A percentile compares a stretch with the other conserved stretches of the same genome.
These are phyloP conservation scores for Zoysia matrella DNA, from an alignment of 202 grass and related monocot genomes.

Conservation along the genomic window DNA sequence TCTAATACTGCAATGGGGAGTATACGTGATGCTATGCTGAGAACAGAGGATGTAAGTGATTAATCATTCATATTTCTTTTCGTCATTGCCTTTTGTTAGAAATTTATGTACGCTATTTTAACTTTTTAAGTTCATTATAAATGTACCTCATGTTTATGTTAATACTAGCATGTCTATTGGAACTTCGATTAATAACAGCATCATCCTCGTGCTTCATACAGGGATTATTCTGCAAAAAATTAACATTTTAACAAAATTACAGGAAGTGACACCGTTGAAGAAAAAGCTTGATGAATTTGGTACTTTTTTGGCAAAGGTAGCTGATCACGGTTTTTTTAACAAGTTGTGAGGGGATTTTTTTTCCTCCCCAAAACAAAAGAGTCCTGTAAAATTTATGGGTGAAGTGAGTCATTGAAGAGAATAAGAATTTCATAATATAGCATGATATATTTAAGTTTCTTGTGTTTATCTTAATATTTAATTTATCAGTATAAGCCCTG, in stretches of 20 bases:
- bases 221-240: conserved; percentile 16
- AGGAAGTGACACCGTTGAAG: conserved; percentile 96
- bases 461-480: conserved; percentile 6
- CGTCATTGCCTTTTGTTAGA: conserved; percentile 18
- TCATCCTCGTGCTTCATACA: conserved; percentile 12
- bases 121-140: conserved; percentile 6
- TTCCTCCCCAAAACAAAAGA: conserved; percentile 22
- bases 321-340: conserved; percentile 34
- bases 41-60: conserved; percentile 87
- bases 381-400: conserved; percentile 32
- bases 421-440: conserved; percentile 11
- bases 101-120: neutral
- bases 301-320: conserved; percentile 97
- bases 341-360: neutral
- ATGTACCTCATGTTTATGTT: conserved; percentile 11
- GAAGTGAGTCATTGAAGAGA: conserved; percentile 25
- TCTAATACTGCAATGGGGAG: conserved; percentile 98
- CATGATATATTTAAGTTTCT: conserved; percentile 17
- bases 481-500: neutral
- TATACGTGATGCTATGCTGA: conserved; percentile 98
- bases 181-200: conserved; percentile 17
- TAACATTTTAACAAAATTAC: conserved; percentile 45
- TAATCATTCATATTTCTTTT: conserved; percentile 16
- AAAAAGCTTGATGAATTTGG: conserved; percentile 99
- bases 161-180: conserved; percentile 10